A percentile compares a stretch with the other conserved stretches of the same genome.
phyloP scores from a whole-genome alignment of 495 filamentous ascomycete species.

The Penicillium lagena region DNA sequence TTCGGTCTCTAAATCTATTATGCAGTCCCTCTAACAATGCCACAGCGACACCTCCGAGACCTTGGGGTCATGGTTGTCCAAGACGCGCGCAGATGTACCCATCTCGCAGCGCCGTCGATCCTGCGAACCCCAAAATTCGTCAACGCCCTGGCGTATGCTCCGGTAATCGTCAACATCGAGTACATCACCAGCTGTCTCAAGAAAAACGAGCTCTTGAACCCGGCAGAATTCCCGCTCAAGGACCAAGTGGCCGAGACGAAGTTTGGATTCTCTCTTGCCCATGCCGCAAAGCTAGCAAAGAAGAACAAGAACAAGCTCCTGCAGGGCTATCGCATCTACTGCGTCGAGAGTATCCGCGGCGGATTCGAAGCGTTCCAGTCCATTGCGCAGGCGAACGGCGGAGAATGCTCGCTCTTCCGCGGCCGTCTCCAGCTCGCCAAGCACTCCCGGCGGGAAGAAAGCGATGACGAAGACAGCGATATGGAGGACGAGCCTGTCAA shows the following conservation, averaged over 20 bases:
- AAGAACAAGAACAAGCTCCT: conserved; percentile 71
- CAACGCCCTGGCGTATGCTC: conserved; percentile 70
- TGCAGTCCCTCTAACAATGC: conserved; percentile 13
- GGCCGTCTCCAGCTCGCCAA: conserved; percentile 57
- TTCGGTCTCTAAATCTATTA: not conserved
- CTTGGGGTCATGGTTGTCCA: conserved; percentile 76
- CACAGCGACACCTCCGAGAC: conserved; percentile 71
- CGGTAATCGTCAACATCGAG: conserved; percentile 64
- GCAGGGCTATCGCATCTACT: conserved; percentile 66
- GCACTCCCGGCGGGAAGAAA: conserved; percentile 35
- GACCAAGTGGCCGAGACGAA: conserved; percentile 66
- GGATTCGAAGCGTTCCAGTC: conserved; percentile 75
- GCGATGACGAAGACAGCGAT: conserved; percentile 37
- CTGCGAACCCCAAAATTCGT: conserved; percentile 92
- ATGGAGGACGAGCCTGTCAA: conserved; percentile 49
- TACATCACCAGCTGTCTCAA: conserved; percentile 72
- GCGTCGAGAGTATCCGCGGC: conserved; percentile 67
- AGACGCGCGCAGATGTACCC: conserved; percentile 67
- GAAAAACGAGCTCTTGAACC: conserved; percentile 51
- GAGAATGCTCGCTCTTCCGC: conserved; percentile 70
- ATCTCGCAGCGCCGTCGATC: conserved; percentile 81
- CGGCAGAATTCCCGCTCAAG: conserved; percentile 55
- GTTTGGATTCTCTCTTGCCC: conserved; percentile 59
- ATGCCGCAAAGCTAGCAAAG: conserved; percentile 61
- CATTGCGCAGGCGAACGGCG: conserved; percentile 86